phyloP scores from a whole-genome alignment of 1,139 yeast genomes.

The Diutina siamensis region DNA sequence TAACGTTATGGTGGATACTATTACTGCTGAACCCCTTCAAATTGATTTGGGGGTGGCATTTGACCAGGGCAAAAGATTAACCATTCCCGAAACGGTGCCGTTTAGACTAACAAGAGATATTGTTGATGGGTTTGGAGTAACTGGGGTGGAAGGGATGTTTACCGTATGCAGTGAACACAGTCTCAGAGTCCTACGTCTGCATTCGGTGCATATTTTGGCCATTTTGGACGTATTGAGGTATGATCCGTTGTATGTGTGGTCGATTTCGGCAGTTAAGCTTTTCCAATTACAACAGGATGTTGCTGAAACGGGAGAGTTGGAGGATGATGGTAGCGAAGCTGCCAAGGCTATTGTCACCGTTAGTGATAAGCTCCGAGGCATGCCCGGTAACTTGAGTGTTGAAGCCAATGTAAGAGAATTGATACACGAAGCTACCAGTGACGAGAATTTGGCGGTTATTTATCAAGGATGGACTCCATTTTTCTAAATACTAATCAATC shows the following conservation, averaged over 20 bases:
- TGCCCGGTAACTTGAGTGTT: conserved; percentile 55
- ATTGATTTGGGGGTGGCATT: conserved; percentile 95
- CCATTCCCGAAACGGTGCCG: conserved; percentile 90
- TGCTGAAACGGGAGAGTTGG: conserved; percentile 16
- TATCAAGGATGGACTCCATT: conserved; percentile 79
- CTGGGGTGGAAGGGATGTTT: conserved; percentile 72
- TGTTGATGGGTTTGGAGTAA: conserved; percentile 84
- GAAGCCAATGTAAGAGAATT: conserved; percentile 81
- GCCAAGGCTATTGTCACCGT: conserved; percentile 69
- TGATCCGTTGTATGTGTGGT: conserved; percentile 93
- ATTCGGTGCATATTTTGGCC: conserved; percentile 61
- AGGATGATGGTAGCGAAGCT: conserved; percentile 63
- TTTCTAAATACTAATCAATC: too few relatives aligned
- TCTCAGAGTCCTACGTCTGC: conserved; percentile 51
- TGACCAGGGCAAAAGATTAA: conserved; percentile 76
- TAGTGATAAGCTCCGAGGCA: conserved; percentile 41
- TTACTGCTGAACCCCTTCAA: conserved; percentile 85
- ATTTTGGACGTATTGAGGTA: conserved; percentile 78
- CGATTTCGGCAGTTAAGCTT: conserved; percentile 58
- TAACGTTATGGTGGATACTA: conserved; percentile 70
- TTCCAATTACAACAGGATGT: conserved; percentile 40
- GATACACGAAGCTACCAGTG: conserved; percentile 64
- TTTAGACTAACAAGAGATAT: conserved; percentile 84
- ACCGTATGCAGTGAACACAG: conserved; percentile 65
- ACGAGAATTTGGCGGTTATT: conserved; percentile 57